Evolutionary conservation across 176 grass and related monocot species (phyloP).

Genomic region (Oryza meridionalis): DNA sequence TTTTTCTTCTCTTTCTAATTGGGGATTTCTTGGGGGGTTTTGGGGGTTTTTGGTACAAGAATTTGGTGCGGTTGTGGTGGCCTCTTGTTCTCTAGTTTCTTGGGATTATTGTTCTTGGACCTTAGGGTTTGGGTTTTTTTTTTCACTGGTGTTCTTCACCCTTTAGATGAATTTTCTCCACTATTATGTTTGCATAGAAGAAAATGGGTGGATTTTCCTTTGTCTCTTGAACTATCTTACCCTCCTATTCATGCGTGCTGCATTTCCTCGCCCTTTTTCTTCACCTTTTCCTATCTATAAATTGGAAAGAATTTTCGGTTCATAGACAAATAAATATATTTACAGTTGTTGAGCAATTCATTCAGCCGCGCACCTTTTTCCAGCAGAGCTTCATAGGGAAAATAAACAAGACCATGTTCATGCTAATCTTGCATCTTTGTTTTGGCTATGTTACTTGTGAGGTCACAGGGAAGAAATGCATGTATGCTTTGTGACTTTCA

Average conservation of each 20-base stretch:
- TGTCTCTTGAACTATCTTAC: neutral
- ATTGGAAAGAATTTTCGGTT: neutral
- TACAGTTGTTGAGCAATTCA: constrained; percentile 23
- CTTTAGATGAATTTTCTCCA: neutral
- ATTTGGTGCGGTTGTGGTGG: neutral
- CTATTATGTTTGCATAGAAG: neutral
- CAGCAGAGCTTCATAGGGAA: neutral
- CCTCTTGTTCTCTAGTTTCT: neutral
- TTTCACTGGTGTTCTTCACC: neutral
- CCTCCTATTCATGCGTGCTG: neutral
- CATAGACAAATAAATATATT: neutral
- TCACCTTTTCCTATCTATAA: neutral
- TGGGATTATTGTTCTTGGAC: neutral
- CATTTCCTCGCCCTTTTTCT: neutral
- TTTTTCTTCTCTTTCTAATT: neutral
- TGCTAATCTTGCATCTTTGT: neutral
- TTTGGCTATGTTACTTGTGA: constrained; percentile 13
- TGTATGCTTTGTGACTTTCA: neutral
- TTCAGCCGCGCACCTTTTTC: constrained; percentile 4
- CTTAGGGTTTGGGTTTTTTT: neutral
- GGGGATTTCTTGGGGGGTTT: constrained; percentile 4
- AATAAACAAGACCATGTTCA: neutral
- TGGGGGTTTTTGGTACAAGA: neutral
- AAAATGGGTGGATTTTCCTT: neutral
- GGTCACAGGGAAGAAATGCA: constrained; percentile 24